Evolutionary conservation across 441 rosid species (phyloP), one percentile per base, ranked within the genome.

Genomic region (Gossypium lobatum): DNA sequence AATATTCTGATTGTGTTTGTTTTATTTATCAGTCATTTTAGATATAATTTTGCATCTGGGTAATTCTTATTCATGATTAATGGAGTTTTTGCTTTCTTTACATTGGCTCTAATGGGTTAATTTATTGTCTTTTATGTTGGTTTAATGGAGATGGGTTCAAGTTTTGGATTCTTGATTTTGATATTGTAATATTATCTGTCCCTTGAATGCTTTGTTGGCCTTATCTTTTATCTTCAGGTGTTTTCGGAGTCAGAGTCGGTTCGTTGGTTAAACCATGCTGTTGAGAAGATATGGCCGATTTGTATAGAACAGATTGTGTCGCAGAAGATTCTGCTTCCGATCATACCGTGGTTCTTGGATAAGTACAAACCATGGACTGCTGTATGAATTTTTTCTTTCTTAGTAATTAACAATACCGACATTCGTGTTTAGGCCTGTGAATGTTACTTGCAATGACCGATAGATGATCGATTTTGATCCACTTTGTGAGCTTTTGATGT

Each of bases 321-420:
- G 0, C 97, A 95, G 84, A 91, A 88, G 83, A 83, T 95, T 80
- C 86, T 95, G 78, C 92, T 88, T 59, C 97, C 98, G 2, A 89
- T 95, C 72, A 87, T 91, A 65, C 99, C 97, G 75, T 95, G 98
- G 99, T 95, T 95, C 90, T 67, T 95, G 81, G 90, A 91, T 23
- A 95, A 93, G 85, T 95, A 91, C 82, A 91, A 89, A 82, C 99
- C 99, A 0, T 93, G 99, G 99, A 90, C 96, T 4, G 96, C 91
- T 64, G 99, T 95, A 83, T 64, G 87, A 70, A 71, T 68, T 54
- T 37, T 31, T 28, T 17, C 67, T 50, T 64, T 72, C 65, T 78
- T 71, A 10, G 20, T 65, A 21, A 48, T 23, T 67, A 67, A 26
- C 45, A 25, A 34, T 46, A 34, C 45, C 54, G 1, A 23, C 21